A percentile compares a stretch with the other conserved stretches of the same genome.
phyloP scores from a whole-genome alignment of 2,329 filamentous ascomycete species.

The Talaromyces sp. region DNA sequence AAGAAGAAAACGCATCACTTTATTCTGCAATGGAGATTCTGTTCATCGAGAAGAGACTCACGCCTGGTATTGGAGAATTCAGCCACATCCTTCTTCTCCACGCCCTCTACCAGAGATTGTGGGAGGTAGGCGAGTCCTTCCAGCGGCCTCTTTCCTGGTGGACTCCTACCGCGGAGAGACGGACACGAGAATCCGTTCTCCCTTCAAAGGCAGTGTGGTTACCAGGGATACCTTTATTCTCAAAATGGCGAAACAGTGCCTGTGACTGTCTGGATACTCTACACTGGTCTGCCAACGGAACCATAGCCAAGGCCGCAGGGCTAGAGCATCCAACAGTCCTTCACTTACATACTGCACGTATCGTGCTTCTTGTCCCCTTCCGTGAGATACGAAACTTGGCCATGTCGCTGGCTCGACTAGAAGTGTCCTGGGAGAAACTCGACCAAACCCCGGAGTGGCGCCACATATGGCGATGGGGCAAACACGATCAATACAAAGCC shows the following conservation, averaged over 20 bases:
- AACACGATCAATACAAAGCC: conserved; percentile 51
- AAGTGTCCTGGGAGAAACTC: conserved; percentile 23
- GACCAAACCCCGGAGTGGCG: conserved; percentile 29
- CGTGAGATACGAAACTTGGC: conserved; percentile 42
- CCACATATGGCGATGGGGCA: conserved; percentile 45
- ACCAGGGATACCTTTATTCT: conserved; percentile 42
- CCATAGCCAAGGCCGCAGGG: conserved; percentile 44
- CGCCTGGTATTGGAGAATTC: conserved; percentile 43
- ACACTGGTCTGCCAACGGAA: conserved; percentile 53
- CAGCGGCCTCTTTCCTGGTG: conserved; percentile 41
- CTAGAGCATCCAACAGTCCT: conserved; percentile 51
- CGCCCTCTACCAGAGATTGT: conserved; percentile 45
- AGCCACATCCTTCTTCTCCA: conserved; percentile 45
- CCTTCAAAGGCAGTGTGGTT: conserved; percentile 39
- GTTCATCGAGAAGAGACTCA: conserved; percentile 45
- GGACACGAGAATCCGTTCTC: conserved; percentile 28
- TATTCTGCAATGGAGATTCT: conserved; percentile 39
- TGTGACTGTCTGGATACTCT: conserved; percentile 48
- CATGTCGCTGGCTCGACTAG: conserved; percentile 26
- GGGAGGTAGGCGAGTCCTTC: conserved; percentile 44
- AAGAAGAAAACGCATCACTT: conserved; percentile 30
- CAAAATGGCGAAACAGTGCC: conserved; percentile 40
- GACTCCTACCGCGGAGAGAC: conserved; percentile 38
- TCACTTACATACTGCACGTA: conserved; percentile 50
- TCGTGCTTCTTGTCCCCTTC: conserved; percentile 47